phyloP scores from a whole-genome alignment of 1,284 basidiomycete species.

The Limonomyces culmigenus region DNA sequence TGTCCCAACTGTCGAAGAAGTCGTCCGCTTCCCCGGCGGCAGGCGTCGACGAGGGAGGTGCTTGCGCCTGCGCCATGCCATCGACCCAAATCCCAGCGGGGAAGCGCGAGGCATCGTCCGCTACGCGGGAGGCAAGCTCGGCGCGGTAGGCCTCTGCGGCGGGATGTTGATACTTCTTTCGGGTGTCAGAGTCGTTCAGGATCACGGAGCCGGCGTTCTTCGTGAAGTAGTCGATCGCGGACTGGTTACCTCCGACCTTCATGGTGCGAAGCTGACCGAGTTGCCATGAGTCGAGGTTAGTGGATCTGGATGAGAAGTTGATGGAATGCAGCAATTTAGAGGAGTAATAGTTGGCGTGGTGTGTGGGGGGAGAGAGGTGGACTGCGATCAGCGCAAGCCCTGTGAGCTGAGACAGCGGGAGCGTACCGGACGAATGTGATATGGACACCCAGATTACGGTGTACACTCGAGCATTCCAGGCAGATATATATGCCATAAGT shows the following conservation, averaged over 20 bases:
- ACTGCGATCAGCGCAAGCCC: too few species aligned
- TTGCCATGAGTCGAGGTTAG: slow-evolving; percentile 94
- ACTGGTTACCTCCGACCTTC: slow-evolving; percentile 91
- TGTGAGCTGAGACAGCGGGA: too few species aligned
- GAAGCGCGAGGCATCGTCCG: slow-evolving; percentile 62
- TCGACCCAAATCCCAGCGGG: slow-evolving; percentile 68
- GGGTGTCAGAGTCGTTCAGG: slow-evolving; percentile 61
- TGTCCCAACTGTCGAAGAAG: slow-evolving; percentile 95
- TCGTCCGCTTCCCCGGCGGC: slow-evolving; percentile 53
- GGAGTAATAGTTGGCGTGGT: not conserved
- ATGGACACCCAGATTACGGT: slow-evolving; percentile 96
- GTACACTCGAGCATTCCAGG: slow-evolving; percentile 89
- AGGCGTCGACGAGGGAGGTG: slow-evolving; percentile 15
- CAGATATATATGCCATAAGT: slow-evolving; percentile 98
- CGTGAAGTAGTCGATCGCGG: slow-evolving; percentile 82
- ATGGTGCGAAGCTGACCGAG: slow-evolving; percentile 83
- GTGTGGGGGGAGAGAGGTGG: not conserved
- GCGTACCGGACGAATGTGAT: slow-evolving; percentile 91
- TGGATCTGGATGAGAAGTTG: slow-evolving; percentile 46
- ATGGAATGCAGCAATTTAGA: too few species aligned
- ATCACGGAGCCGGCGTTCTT: slow-evolving; percentile 69
- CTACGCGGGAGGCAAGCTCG: slow-evolving; percentile 72
- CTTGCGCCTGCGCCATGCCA: slow-evolving; percentile 42
- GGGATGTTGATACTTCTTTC: slow-evolving; percentile 80
- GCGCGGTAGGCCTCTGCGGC: slow-evolving; percentile 85